These are phyloP conservation scores for Wickerhamiella siamensis DNA, from an alignment of 805 yeast species.

Conservation along the genomic window DNA sequence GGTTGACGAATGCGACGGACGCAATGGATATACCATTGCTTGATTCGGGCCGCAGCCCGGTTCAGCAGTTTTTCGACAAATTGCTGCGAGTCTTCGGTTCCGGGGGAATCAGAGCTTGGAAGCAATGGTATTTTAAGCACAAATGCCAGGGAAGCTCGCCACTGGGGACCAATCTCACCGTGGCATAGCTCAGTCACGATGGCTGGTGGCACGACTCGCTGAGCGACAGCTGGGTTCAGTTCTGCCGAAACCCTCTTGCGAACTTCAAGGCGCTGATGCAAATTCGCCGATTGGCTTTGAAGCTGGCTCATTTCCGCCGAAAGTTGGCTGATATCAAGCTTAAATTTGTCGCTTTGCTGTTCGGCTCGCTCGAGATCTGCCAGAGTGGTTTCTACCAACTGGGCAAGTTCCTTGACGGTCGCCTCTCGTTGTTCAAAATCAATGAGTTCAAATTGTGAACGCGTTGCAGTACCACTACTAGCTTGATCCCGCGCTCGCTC, in stretches of 20 bases:
- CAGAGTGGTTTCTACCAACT: not conserved
- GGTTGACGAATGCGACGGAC: conserved; percentile 57
- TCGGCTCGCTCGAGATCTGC: not conserved
- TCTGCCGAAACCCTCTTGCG: conserved; percentile 36
- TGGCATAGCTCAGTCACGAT: conserved; percentile 42
- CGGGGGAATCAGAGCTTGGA: not conserved
- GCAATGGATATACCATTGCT: conserved; percentile 49
- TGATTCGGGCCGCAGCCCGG: conserved; percentile 60
- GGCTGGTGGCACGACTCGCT: conserved; percentile 61
- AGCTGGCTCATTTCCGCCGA: conserved; percentile 49
- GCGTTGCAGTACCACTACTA: not conserved
- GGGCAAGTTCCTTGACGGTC: not conserved
- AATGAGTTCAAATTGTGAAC: not conserved
- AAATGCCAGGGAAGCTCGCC: conserved; percentile 34
- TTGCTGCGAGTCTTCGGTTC: conserved; percentile 3
- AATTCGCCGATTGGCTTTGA: conserved; percentile 36
- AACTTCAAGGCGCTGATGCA: conserved; percentile 34
- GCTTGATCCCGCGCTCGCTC: not conserved
- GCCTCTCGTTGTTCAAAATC: not conserved
- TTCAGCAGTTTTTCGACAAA: conserved; percentile 33
- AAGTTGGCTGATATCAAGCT: conserved; percentile 38
- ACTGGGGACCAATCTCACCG: conserved; percentile 41
- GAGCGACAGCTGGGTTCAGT: conserved; percentile 64
- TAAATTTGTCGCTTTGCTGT: conserved; percentile 30
- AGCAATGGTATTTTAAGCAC: conserved; percentile 6